Base-by-base conservation (phyloP, 2,329 filamentous ascomycete species). In the Fusarium foetens region DNA sequence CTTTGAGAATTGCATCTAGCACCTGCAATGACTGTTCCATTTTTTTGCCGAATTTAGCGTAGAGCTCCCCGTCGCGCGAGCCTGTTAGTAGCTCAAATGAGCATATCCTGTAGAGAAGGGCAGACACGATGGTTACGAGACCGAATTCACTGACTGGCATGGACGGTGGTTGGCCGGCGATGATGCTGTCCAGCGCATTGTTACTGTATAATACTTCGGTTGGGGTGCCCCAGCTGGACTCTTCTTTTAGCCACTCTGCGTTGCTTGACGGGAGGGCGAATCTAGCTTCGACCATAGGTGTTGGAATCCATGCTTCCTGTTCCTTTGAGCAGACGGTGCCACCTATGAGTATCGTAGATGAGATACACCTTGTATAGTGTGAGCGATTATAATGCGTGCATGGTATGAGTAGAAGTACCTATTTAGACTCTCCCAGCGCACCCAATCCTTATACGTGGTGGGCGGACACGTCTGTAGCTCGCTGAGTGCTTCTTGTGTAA, bases 271-370 rank as follows among this genome's bases (percentile, higher is more conserved):
- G 55, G 4, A 59, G 43, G 7, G 55, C 23, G 36, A 59, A 59
- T 49, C 43, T 59, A 35, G 43, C 55, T 17, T 59, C 43, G 35
- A 51, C 43, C 23, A 59, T 36, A 17, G 55, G 55, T 7, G 43
- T 49, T 25, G 43, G 42, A 23, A 59, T 35, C 55, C 55, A 51
- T 12, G 46, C 43, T 51, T 59, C 55, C 19, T 36, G 55, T 41
- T 59, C 55, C 13, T 51, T 59, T 33, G 55, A 51, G 25, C 55
- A 45, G 38, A 59, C 43, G 12, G 55, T 49, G 33, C 33, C 55
- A 35, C 55, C 55, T 59, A 59, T 59, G 12, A 59, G 43, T 4
- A 59, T 59, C 27, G 55, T 59, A 29, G 42, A 29, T 33, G 55
- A 23, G 25, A 59, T 59, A n/a, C 43, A 59, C 35, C 55, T 49